A percentile compares a stretch with the other conserved stretches of the same genome.
These are phyloP conservation scores for Globisporangium carolinianum DNA, from an alignment of 352 stramenopile species.

Conservation along the genomic window DNA sequence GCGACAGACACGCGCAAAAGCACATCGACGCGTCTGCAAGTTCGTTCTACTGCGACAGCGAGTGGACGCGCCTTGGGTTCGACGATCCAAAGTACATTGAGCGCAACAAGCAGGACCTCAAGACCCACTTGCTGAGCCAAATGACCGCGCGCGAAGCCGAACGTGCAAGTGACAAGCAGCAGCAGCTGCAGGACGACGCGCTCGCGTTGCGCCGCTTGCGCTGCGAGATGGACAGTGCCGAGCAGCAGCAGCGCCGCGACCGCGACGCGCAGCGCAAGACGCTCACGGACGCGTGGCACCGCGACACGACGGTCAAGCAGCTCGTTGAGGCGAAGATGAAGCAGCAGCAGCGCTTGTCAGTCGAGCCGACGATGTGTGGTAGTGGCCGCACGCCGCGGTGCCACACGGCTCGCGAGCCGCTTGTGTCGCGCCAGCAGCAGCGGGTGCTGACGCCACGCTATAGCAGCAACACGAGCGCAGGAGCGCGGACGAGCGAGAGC, in stretches of 20 bases:
- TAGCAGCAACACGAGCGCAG: no score
- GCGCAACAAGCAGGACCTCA: conserved; percentile 43
- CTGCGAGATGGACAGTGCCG: conserved; percentile 50
- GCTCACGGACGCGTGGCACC: conserved; percentile 59
- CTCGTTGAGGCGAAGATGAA: no score
- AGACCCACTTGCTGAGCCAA: conserved; percentile 47
- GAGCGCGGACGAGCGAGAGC: no score
- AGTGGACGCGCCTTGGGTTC: conserved; percentile 39
- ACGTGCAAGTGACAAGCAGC: conserved; percentile 27
- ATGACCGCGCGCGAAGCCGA: conserved; percentile 51
- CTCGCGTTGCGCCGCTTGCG: conserved; percentile 44
- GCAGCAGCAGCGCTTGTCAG: no score
- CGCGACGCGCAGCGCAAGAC: conserved; percentile 45
- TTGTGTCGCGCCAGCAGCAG: no score
- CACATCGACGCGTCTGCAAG: conserved; percentile 32
- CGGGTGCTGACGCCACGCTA: no score
- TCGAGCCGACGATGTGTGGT: no score
- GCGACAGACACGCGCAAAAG: conserved; percentile 26
- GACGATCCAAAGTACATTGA: conserved; percentile 37
- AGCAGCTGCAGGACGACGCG: conserved; percentile 46
- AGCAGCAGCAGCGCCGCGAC: conserved; percentile 45
- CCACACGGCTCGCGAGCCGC: no score
- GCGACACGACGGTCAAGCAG: conserved; percentile 10
- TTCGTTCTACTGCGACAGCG: conserved; percentile 55
- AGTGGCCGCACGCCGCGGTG: no score